Percentiles rank a stretch among this genome's conserved stretches.
phyloP scores from a whole-genome alignment of 2,329 filamentous ascomycete species.

The Pleomassaria siparia region DNA sequence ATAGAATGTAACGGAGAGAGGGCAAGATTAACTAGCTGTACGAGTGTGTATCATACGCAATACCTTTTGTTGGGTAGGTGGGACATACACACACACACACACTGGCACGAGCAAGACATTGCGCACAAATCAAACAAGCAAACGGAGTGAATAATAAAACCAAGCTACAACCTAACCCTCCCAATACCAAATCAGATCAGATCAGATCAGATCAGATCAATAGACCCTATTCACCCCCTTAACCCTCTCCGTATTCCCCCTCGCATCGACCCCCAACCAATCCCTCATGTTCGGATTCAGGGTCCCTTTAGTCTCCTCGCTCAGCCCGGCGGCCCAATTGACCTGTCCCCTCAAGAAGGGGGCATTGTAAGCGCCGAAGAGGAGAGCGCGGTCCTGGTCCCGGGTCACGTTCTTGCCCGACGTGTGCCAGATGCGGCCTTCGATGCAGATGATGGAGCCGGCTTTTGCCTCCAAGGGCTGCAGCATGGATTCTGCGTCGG shows the following conservation, averaged over 20 bases:
- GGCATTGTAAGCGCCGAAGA: conserved; percentile 38
- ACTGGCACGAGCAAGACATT: too few relatives aligned
- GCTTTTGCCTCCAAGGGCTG: conserved; percentile 36
- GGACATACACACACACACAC: too few relatives aligned
- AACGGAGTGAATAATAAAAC: too few relatives aligned
- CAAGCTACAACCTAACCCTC: too few relatives aligned
- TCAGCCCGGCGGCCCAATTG: conserved; percentile 36
- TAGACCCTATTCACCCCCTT: conserved; percentile 14
- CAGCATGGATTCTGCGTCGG: conserved; percentile 28
- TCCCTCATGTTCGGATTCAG: conserved; percentile 27
- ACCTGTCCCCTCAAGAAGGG: conserved; percentile 34
- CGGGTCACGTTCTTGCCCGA: conserved; percentile 34
- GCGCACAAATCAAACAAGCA: too few relatives aligned
- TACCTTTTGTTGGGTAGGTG: too few relatives aligned
- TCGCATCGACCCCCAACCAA: conserved; percentile 27
- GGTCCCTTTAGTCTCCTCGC: conserved; percentile 27
- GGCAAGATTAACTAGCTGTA: too few relatives aligned
- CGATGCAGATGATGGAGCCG: conserved; percentile 37
- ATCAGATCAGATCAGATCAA: background rate
- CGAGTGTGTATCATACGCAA: too few relatives aligned
- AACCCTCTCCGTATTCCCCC: conserved; percentile 15
- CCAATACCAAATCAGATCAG: too few relatives aligned
- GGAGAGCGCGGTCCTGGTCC: conserved; percentile 34
- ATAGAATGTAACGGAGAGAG: too few relatives aligned
- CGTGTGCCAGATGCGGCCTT: conserved; percentile 40